Conservation (phyloP, 2,329 filamentous ascomycete species). For the Fusarium sp. region DNA sequence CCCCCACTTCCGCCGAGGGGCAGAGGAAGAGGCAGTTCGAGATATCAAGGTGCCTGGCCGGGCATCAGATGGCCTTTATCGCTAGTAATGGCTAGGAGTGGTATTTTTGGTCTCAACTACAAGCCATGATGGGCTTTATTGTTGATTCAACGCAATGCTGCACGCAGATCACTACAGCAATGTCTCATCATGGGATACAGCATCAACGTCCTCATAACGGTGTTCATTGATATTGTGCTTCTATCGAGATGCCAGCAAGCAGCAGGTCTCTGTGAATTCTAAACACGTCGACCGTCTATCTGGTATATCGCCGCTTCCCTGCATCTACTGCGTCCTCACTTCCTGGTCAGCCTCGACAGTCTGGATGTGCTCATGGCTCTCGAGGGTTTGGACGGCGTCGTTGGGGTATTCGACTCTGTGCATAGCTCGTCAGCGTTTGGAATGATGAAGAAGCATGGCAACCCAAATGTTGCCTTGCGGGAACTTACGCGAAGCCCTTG, state of each 20-base stretch:
- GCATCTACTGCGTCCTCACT: conserved; percentile 72
- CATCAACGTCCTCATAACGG: background rate
- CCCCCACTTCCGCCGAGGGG: conserved; percentile 16
- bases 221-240: conserved; percentile 8
- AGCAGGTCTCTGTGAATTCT: conserved; percentile 27
- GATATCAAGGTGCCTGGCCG: background rate
- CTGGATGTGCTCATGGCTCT: conserved; percentile 74
- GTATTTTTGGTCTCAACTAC: too few species aligned
- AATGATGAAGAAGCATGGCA: too few species aligned
- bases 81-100: background rate
- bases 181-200: background rate
- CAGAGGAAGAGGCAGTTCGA: background rate
- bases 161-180: background rate
- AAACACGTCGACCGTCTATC: conserved; percentile 12
- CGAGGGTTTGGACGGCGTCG: conserved; percentile 70
- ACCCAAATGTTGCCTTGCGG: too few species aligned
- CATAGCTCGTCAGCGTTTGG: conserved; percentile 1
- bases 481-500: conserved; percentile 88
- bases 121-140: background rate
- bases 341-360: conserved; percentile 75
- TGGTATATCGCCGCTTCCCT: background rate
- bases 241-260: conserved; percentile 13
- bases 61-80: background rate
- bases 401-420: conserved; percentile 75
- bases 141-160: background rate